Conservation (phyloP, 768 basidiomycete genomes). For the Cyathus striatus region DNA sequence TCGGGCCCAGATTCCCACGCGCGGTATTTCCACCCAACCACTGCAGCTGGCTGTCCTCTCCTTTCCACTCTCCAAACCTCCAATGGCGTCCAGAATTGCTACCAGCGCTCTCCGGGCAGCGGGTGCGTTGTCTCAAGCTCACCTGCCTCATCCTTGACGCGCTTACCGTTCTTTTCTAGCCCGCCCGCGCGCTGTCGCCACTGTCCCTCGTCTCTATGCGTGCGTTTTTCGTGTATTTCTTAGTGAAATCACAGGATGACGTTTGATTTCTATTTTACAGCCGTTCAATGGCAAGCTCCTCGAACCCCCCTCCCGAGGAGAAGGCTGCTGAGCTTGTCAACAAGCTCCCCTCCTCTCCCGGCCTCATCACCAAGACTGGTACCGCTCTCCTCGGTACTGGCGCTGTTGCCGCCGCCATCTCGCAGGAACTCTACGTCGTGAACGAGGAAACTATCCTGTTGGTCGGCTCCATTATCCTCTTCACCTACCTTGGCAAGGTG, state of each 20-base stretch:
- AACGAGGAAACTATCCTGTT: slow-evolving; percentile 95
- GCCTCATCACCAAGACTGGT: slow-evolving; percentile 92
- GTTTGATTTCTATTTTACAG: slow-evolving; percentile 27
- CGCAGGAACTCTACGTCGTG: slow-evolving; percentile 94
- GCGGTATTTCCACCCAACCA: slow-evolving; percentile 18
- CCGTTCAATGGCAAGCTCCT: slow-evolving; percentile 58
- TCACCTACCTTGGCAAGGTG: slow-evolving; percentile 79
- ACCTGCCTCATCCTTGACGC: neutral
- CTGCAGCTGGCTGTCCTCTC: slow-evolving; percentile 17
- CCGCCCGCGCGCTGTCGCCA: slow-evolving; percentile 49
- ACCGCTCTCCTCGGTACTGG: slow-evolving; percentile 88
- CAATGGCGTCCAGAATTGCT: slow-evolving; percentile 72
- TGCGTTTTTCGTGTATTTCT: slow-evolving; percentile 41
- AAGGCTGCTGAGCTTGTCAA: slow-evolving; percentile 89
- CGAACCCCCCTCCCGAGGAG: slow-evolving; percentile 70
- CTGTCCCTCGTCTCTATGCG: slow-evolving; percentile 27
- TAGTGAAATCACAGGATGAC: slow-evolving; percentile 4
- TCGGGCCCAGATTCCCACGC: slow-evolving; percentile 35
- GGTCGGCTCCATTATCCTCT: slow-evolving; percentile 77
- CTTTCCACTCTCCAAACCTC: slow-evolving; percentile 19
- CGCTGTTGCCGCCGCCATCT: slow-evolving; percentile 86
- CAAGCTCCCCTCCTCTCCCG: slow-evolving; percentile 77
- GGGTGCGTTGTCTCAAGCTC: slow-evolving; percentile 46
- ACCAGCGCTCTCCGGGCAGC: slow-evolving; percentile 58
- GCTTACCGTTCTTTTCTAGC: slow-evolving; percentile 23